These are phyloP conservation scores for Kluyveromyces marxianus DNA, from an alignment of 1,139 yeast species.

Conservation along the genomic window DNA sequence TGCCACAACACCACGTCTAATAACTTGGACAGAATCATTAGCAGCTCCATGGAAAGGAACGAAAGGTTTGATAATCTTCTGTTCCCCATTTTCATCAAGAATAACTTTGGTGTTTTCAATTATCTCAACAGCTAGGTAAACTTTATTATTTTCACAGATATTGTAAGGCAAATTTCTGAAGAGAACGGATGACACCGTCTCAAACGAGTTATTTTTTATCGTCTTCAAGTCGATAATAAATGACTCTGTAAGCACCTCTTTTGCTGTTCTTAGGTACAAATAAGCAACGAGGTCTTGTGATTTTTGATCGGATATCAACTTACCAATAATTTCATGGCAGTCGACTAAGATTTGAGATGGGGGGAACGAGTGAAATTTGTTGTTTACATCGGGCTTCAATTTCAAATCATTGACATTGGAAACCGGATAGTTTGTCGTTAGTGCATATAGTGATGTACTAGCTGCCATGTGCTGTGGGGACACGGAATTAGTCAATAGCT, in stretches of 20 bases:
- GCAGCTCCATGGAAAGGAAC: constrained; percentile 15
- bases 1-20: constrained; percentile 78
- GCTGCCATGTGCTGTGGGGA: constrained; percentile 58
- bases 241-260: constrained; percentile 68
- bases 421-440: constrained; percentile 67
- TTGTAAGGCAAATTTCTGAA: constrained; percentile 73
- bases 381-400: constrained; percentile 39
- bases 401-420: constrained; percentile 32
- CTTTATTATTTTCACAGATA: constrained; percentile 53
- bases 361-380: constrained; percentile 42
- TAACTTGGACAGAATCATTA: constrained; percentile 32
- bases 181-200: constrained; percentile 68
- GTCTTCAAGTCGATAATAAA: constrained; percentile 61
- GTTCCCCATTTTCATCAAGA: constrained; percentile 11
- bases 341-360: constrained; percentile 79
- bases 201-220: constrained; percentile 53
- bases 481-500: constrained; percentile 40
- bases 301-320: constrained; percentile 52
- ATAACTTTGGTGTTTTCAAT: constrained; percentile 49
- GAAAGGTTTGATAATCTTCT: constrained; percentile 20
- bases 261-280: constrained; percentile 60
- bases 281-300: constrained; percentile 67
- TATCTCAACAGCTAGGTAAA: constrained; percentile 60
- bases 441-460: constrained; percentile 62
- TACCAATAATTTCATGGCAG: constrained; percentile 62